Evolutionary conservation across 768 basidiomycete species (phyloP), one percentile per base, ranked within the genome.

Genomic region (Hericium coralloides): DNA sequence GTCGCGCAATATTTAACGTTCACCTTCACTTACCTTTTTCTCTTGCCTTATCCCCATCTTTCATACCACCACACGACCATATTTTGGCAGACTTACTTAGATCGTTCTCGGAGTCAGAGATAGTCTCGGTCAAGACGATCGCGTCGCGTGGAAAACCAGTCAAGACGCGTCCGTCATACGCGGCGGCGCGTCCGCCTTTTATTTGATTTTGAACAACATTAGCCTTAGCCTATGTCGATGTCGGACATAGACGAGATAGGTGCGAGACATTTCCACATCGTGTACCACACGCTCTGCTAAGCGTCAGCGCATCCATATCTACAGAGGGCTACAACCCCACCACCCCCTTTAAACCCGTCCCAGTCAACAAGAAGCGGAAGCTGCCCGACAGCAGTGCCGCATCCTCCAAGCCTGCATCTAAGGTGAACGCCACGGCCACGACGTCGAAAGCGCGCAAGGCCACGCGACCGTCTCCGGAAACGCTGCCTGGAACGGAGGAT

Each of bases 241-340:
- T 58, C 57, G 22, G 63, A 58, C 45, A 50, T 49, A 41, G 63
- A 64, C 55, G 63, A 64, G 31, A 53, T 64, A 43, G 59, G 63
- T 64, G 47, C 41, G 59, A 18, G 20, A 14, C 20, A 8, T 41
- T 20, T 68, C 65, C 22, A 58, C 62, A 18, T 26, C 37, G 12
- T 43, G 2, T 31, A 4, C 8, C 31, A 31, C 26, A 8, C 48
- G 14, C 37, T 36, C 23, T 5, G 4, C 9, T 23, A 18, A 4
- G 2, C 31, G 22, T 22, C 12, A 59, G 55, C 45, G 38, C 48
- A 31, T 22, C 43, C 2, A 15, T 15, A n/a, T 0, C n/a, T 58
- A 36, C 62, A 62, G 64, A 55, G 15, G 66, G 64, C 51, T 72
- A 61, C 53, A 62, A 69, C 20, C 68, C 68, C 17, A 67, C 69